Conservation (phyloP, 208 protist genomes). For the Willaertia magna region DNA sequence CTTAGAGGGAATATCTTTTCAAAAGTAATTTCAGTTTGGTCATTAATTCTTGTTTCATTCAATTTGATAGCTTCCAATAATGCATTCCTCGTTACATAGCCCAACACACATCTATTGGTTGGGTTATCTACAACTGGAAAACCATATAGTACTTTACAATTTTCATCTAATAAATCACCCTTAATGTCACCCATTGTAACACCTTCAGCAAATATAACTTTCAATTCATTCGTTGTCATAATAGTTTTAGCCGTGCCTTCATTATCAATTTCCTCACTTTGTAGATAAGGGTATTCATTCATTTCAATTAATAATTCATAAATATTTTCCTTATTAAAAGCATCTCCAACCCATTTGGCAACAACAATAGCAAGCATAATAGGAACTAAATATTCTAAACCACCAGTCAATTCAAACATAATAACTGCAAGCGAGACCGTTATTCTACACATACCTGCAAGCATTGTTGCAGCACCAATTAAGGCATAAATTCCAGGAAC, state of each 20-base stretch:
- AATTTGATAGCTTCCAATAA: constrained; percentile 57
- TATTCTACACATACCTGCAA: constrained; percentile 71
- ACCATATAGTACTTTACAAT: constrained; percentile 64
- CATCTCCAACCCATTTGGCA: constrained; percentile 67
- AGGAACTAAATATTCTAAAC: constrained; percentile 74
- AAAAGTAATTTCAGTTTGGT: background rate
- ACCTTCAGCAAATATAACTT: constrained; percentile 63
- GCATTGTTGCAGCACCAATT: constrained; percentile 72
- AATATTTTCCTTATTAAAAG: background rate
- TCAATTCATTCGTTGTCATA: constrained; percentile 43
- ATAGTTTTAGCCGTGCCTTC: background rate
- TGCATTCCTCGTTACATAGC: constrained; percentile 63
- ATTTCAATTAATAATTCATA: constrained; percentile 6
- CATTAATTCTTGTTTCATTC: background rate
- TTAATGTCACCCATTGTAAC: constrained; percentile 66
- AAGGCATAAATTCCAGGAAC: constrained; percentile 75
- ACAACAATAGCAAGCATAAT: constrained; percentile 80
- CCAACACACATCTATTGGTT: constrained; percentile 53
- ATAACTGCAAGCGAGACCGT: constrained; percentile 82
- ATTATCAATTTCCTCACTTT: background rate
- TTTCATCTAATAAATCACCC: constrained; percentile 49
- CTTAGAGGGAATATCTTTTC: background rate
- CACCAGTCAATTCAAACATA: constrained; percentile 77
- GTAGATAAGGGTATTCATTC: constrained; percentile 11
- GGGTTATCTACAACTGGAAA: constrained; percentile 67